Evolutionary conservation across 108 stramenopile species (phyloP), one percentile per base, ranked within the genome.

Genomic region (Cylindrotheca fusiformis): DNA sequence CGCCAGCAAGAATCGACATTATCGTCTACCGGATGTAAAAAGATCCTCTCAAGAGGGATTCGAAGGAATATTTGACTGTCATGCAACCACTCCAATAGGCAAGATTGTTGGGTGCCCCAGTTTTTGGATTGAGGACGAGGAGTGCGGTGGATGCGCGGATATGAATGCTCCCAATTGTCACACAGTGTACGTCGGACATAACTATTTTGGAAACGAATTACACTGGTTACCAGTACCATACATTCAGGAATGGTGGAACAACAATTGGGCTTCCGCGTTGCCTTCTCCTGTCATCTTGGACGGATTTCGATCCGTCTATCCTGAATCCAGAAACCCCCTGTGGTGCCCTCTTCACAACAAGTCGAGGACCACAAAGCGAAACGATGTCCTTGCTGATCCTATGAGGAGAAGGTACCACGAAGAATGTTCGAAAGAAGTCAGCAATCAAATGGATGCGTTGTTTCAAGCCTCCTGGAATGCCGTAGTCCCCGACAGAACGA

Each of bases 31-130:
- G 1, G 33, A 63, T 36, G 10, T 19, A 4, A 59, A 18, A 21
- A 32, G 22, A 18, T 52, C 29, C 27, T 10, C 23, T 12, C 29
- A 27, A 57, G 2, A 44, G 47, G 24, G 32, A 2, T 76, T 55
- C 48, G 79, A 80, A 61, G 71, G 72, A 5, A 64, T 58, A 14
- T 3, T 52, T 12, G 26, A 32, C 26, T 80, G 79, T 51, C 48
- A 58, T 22, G 79, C 79, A 0, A 69, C 67, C 2, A 80, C 79
- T 23, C 79, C 75, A 5, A 41, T 80, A 50, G 75, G 79, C 21
- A 28, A 55, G 23, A 63, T 56, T 4, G 19, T 80, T 28, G 79
- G 65, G 21, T 80, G 79, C 52, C 75, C 79, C 0, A 45, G 31
- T 29, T 6, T 44, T 20, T 3, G 22, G 12, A 29, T 14, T 4